Base-by-base conservation (phyloP, 2,329 filamentous ascomycete species). In the Colletotrichum destructivum region DNA sequence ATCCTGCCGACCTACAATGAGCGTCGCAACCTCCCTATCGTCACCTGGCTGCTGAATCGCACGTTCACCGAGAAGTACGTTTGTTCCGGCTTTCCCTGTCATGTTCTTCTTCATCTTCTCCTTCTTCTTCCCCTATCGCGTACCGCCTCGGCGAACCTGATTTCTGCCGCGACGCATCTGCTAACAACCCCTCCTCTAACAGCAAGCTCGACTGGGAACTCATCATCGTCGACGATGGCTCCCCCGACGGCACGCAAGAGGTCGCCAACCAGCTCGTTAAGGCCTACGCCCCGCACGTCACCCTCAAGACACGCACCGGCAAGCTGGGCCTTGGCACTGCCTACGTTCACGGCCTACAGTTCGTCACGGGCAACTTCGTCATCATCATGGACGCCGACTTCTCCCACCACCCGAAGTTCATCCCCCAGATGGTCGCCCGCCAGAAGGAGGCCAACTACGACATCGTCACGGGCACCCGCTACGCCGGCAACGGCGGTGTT, bases 351-450 rank as follows among this genome's bases (percentile, higher is more conserved):
- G 96, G 96, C 63, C 88, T 99, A 72, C 90, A 98, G 82, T 98
- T 93, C 81, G 93, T 89, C 31, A 95, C 91, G 26, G 96, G 96
- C 78, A 98, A 97, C 89, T 98, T 91, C 80, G 94, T 99, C 81
- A 94, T 99, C 87, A 99, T 99, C 89, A 99, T 99, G 96, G 96
- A 99, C 87, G 96, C 97, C 84, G 96, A 99, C 85, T 99, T 99
- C 89, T 94, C 91, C 77, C 96, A 99, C 86, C 96, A 99, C 88
- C 96, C 96, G 80, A 99, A 98, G 86, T 99, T 98, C 89, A 98
- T 99, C 84, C 92, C 95, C 65, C 88, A 92, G 80, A 98, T 99
- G 94, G 94, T 99, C 78, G 89, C 88, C 71, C 89, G 91, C 76
- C 96, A 98, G 84, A 89, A 90, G 82, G 82, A 81, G 73, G 92